Base-by-base conservation (phyloP, 2,329 filamentous ascomycete genomes). In the Thelonectria rubi region DNA sequence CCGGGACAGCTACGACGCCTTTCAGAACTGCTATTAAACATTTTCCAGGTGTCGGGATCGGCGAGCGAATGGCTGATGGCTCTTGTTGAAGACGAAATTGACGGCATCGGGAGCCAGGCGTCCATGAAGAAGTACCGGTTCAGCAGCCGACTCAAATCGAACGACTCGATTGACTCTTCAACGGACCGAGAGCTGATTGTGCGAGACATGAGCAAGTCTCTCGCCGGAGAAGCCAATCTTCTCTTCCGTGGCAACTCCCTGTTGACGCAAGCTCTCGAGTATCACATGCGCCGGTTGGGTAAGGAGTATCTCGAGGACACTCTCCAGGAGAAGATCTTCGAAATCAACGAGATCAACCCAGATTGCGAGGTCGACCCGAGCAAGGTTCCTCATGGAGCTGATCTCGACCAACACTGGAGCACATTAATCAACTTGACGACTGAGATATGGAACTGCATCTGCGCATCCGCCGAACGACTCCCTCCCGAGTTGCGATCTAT, bases 351-450 rank as follows among this genome's bases (percentile, higher is more conserved):
- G 69, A 87, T 91, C 65, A 93, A 98, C 72, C 90, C 91, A 0
- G 91, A 97, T 70, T 98, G 94, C 76, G 95, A 99, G 76, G 94
- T 99, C 9, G 95, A 99, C 73, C 94, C 95, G 1, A 93, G 92
- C 76, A 89, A 91, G 61, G 82, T 97, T 32, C 65, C 70, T 1
- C 69, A 78, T 18, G 77, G 77, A 9, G 88, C 93, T 24, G 93
- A 97, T 69, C 78, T 97, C 2, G 86, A 92, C 40, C 88, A 91
- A 62, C 95, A 97, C 70, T 97, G 94, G 94, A 83, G 84, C 61
- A 86, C 88, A 45, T 81, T 98, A 26, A 87, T 94, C 58, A 82
- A 86, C 39, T 82, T 93, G 46, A 97, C 93, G 1, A 92, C 88
- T 12, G 90, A 92, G 63, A 84, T 97, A 5, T 98, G 94, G 94